Conservation (phyloP, 2,329 filamentous ascomycete genomes). For the Diaporthe vaccinii region DNA sequence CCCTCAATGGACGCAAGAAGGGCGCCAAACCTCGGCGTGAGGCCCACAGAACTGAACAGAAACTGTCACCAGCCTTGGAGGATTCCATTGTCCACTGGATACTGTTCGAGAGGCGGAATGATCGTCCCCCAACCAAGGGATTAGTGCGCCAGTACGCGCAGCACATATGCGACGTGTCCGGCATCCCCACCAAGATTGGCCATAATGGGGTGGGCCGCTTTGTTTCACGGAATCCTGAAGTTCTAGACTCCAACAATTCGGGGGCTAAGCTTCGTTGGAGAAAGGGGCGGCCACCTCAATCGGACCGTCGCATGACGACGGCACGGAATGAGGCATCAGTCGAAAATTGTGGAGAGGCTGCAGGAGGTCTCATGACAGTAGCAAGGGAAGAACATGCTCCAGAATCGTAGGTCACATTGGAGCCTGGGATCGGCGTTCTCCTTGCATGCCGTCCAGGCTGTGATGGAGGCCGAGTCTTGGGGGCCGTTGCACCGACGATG, state of each 20-base stretch:
- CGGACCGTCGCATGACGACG: not conserved
- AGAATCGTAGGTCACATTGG: not conserved
- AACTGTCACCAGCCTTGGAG: not conserved
- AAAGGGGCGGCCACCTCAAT: not conserved
- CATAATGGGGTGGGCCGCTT: not conserved
- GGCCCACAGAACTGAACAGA: not conserved
- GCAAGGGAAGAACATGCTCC: not conserved
- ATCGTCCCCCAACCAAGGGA: not conserved
- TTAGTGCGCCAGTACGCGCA: not conserved
- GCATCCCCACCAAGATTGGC: not conserved
- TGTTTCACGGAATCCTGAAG: not conserved
- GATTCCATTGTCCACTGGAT: not conserved
- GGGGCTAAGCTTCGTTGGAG: not conserved
- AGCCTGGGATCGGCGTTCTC: conserved; percentile 2
- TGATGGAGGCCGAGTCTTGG: conserved; percentile 16
- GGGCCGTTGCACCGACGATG: not conserved
- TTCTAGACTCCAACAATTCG: not conserved
- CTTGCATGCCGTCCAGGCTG: conserved; percentile 2
- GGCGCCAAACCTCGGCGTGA: not conserved
- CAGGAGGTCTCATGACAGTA: not conserved
- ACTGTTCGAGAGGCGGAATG: not conserved
- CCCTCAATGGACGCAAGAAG: not conserved
- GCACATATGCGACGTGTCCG: not conserved
- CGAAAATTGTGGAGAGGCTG: not conserved
- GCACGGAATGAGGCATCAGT: not conserved